These are phyloP conservation scores for Saturnispora halmiae DNA, from an alignment of 805 yeast genomes.

Conservation along the genomic window DNA sequence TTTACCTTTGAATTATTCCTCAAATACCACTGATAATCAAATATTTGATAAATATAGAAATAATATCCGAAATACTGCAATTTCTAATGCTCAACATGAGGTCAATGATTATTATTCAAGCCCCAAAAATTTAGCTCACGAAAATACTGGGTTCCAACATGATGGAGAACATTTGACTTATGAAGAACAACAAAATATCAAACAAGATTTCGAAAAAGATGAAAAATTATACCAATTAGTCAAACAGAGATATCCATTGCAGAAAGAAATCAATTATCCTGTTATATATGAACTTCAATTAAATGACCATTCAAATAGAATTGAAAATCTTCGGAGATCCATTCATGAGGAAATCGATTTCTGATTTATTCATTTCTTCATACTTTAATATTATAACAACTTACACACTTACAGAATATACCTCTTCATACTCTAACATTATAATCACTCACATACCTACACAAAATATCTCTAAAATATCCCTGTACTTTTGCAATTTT, in stretches of 20 bases:
- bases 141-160: too few species aligned
- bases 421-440: too few species aligned
- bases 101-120: too few species aligned
- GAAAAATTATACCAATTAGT: slow-evolving; percentile 29
- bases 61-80: too few species aligned
- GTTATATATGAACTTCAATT: slow-evolving; percentile 24
- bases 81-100: too few species aligned
- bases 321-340: neutral
- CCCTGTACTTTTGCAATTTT: too few species aligned
- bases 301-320: slow-evolving; percentile 5
- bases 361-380: neutral
- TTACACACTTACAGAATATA: too few species aligned
- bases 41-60: neutral
- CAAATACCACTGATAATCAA: neutral
- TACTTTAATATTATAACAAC: too few species aligned
- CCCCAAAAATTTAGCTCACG: too few species aligned
- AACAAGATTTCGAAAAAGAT: slow-evolving; percentile 29
- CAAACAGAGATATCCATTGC: slow-evolving; percentile 29
- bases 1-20: neutral
- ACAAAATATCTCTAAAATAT: too few species aligned
- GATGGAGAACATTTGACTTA: too few species aligned
- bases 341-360: neutral
- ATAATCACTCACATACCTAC: too few species aligned
- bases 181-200: neutral
- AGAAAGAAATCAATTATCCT: slow-evolving; percentile 34